These are phyloP conservation scores for Fusarium siculi DNA, from an alignment of 2,329 filamentous ascomycete species.

Conservation along the genomic window DNA sequence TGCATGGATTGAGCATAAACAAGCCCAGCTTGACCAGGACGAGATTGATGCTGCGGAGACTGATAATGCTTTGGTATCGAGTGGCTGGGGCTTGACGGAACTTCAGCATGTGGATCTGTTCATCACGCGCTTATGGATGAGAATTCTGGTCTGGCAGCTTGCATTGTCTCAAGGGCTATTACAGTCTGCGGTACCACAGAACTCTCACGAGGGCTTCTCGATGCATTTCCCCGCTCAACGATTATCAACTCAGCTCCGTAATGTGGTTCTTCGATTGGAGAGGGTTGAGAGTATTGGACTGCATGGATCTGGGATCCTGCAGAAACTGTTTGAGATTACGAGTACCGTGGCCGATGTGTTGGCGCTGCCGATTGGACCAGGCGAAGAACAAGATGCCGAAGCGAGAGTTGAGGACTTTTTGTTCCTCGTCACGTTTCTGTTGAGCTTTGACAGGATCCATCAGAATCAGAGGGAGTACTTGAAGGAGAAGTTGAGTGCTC, in stretches of 20 bases:
- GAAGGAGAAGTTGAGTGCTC: constrained; percentile 51
- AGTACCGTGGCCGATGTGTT: constrained; percentile 69
- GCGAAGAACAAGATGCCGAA: constrained; percentile 54
- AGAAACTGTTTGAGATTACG: constrained; percentile 69
- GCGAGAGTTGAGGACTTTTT: constrained; percentile 64
- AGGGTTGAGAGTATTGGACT: constrained; percentile 59
- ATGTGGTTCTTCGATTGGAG: constrained; percentile 49
- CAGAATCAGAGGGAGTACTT: constrained; percentile 56
- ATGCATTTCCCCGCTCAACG: constrained; percentile 53
- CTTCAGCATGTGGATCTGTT: constrained; percentile 54
- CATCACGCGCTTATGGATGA: constrained; percentile 54
- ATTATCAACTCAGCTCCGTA: constrained; percentile 52
- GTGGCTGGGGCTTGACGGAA: constrained; percentile 47
- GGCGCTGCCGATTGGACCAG: constrained; percentile 57
- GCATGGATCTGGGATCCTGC: constrained; percentile 66
- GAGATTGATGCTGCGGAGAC: constrained; percentile 48
- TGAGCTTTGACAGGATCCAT: constrained; percentile 61
- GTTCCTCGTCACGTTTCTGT: constrained; percentile 62
- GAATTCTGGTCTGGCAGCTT: constrained; percentile 55
- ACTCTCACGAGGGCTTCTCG: constrained; percentile 51
- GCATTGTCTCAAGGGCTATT: constrained; percentile 53
- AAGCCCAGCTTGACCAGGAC: constrained; percentile 53
- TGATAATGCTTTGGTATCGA: constrained; percentile 37
- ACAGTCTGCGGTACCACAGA: constrained; percentile 46
- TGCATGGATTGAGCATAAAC: constrained; percentile 54